Base-by-base conservation (phyloP, 1,284 basidiomycete species). In the Meripilus lineatus region DNA sequence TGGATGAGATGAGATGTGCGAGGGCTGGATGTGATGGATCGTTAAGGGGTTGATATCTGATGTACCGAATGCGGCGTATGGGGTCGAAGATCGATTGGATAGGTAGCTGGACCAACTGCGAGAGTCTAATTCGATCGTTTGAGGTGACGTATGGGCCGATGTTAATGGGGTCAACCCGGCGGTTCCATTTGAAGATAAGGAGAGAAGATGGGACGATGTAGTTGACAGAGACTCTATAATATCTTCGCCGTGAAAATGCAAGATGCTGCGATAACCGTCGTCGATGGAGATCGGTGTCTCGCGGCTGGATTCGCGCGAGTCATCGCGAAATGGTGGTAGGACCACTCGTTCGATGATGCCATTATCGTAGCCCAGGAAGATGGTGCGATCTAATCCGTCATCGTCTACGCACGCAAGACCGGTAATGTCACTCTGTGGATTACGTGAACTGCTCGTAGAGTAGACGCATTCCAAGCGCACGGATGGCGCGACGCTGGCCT, bases 21-120 rank as follows among this genome's bases (percentile, higher is more conserved):
- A 69, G 32, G 74, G 64, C 5, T 65, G 55, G 40, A 88, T 64
- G 28, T 71, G 49, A 57, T 85, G 68, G n/a, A 85, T 62, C 24
- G 65, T 65, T 25, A 88, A 68, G 4, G 85, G 83, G 0, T 68
- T 69, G 1, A 61, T 53, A 14, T 80, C 81, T 2, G 81, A 75
- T 10, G 75, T 74, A 3, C 86, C 85, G 46, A 89, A 79, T 6
- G 75, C 78, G 13, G 79, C 80, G 48, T 76, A 87, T n/a, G 79
- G 71, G 0, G 68, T 61, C 2, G 75, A 69, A 7, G 75, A 65
- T 17, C 64, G 56, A 33, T 69, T 62, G 44, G 67, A 77, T 42
- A 88, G 69, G 50, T 77, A 66, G 13, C 76, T 72, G 5, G 69
- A 63, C 85, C 86, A 89, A 50, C 79, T 74, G 33, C 75, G 76